These are phyloP conservation scores for Hericium rajendrae DNA, from an alignment of 768 basidiomycete species.

Conservation along the genomic window DNA sequence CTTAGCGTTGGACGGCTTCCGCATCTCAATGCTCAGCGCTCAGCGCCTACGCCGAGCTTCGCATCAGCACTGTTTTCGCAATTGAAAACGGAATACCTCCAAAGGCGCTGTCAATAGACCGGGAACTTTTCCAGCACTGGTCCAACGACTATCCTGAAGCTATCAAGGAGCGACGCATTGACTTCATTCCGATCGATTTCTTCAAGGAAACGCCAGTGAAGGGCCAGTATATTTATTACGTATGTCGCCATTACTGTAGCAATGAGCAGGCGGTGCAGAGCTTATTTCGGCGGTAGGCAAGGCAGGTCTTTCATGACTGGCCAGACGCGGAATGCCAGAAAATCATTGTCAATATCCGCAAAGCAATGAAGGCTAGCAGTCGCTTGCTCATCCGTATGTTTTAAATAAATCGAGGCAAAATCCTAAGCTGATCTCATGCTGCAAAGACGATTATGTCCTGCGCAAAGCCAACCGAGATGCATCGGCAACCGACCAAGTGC, in stretches of 20 bases:
- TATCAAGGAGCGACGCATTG: conserved; percentile 24
- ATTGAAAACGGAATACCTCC: too few species aligned
- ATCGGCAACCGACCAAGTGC: not conserved
- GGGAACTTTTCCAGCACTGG: conserved; percentile 20
- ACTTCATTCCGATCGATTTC: conserved; percentile 32
- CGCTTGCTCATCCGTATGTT: conserved; percentile 30
- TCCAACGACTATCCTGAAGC: conserved; percentile 24
- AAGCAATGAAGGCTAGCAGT: conserved; percentile 26
- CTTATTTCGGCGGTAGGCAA: conserved; percentile 18
- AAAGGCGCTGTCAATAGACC: not conserved
- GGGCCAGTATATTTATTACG: conserved; percentile 32
- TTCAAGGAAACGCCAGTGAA: conserved; percentile 26
- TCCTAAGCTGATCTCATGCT: not conserved
- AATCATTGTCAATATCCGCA: conserved; percentile 27
- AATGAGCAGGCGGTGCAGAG: not conserved
- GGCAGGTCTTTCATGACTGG: conserved; percentile 36
- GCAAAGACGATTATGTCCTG: not conserved
- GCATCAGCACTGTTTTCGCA: too few species aligned
- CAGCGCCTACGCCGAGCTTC: too few species aligned
- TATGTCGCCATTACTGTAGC: conserved; percentile 9
- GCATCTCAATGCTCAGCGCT: too few species aligned
- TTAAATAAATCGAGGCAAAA: not conserved
- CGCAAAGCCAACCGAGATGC: not conserved
- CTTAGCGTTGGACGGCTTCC: too few species aligned
- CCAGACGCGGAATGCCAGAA: conserved; percentile 24